Base-by-base conservation (phyloP, 75 land plant species). In the Ceratopteris richardii region DNA sequence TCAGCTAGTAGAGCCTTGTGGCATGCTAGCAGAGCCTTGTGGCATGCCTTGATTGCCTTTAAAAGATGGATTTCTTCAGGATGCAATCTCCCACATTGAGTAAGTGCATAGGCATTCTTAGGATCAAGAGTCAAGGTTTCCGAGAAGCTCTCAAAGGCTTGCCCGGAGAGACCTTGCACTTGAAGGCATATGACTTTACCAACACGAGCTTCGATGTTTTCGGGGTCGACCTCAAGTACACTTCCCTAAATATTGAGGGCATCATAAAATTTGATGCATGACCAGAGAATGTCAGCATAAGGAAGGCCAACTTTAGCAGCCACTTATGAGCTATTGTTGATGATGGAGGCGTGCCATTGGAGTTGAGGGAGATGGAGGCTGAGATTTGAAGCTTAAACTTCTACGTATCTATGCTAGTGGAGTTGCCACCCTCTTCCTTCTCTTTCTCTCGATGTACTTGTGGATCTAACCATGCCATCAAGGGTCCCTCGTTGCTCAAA, bases 151-250 rank as follows among this genome's bases (percentile, higher is more conserved):
- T 85, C 86, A 67, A 84, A 85, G 0, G 98, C 90, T 31, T 69
- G 74, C 63, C 73, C 71, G 37, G 65, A 44, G 50, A 66, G 41
- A 51, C 73, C 73, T 63, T 93, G 96, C 76, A 78, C 77, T 53
- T 88, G 98, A 28, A 85, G 78, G 64, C 98, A 93, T n/a, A 93
- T 82, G 21, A 95, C 98, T 69, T 85, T 93, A 24, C 98, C 94
- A 21, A 93, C 84, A 54, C 68, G 84, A 56, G 96, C 96, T 54
- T 93, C 94, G 42, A 82, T 82, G 71, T 82, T 82, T 16, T 52
- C 39, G 17, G 58, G 29, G 39, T 93, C 98, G 61, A 80, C 69
- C 58, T 85, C 90, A 55, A 93, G 51, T 20, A 89, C 54, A 46
- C 54, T 74, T 44, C 82, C 78, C 46, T 88, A 93, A 1, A 88